Conservation (phyloP, 352 stramenopile genomes). For the Thraustotheca clavata region DNA sequence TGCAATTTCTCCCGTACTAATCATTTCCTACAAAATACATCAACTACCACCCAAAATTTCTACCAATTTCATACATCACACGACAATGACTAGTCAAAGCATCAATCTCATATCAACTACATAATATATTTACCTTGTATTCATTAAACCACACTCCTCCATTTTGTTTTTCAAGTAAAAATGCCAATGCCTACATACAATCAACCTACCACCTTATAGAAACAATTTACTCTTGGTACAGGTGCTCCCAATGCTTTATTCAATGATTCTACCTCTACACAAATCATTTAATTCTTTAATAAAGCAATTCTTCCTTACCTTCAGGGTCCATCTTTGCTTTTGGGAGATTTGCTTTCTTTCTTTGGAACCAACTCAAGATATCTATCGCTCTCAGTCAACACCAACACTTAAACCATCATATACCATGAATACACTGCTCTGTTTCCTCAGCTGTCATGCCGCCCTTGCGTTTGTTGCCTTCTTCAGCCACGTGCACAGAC, state of each 20-base stretch:
- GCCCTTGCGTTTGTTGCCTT: slow-evolving; percentile 61
- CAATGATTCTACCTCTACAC: slow-evolving; percentile 58
- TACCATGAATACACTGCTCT: slow-evolving; percentile 75
- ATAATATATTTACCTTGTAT: slow-evolving; percentile 36
- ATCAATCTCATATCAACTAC: neutral
- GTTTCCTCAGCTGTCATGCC: slow-evolving; percentile 71
- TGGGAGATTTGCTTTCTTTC: slow-evolving; percentile 53
- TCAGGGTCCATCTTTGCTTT: slow-evolving; percentile 34
- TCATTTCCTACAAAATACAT: slow-evolving; percentile 38
- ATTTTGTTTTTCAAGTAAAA: slow-evolving; percentile 60
- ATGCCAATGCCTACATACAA: slow-evolving; percentile 39
- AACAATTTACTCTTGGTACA: neutral
- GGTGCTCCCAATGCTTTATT: slow-evolving; percentile 52
- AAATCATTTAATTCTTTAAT: neutral
- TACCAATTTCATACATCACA: slow-evolving; percentile 32
- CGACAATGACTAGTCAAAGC: slow-evolving; percentile 37
- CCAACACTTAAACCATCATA: neutral
- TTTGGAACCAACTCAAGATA: slow-evolving; percentile 79
- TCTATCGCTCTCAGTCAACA: slow-evolving; percentile 34
- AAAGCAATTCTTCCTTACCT: slow-evolving; percentile 22
- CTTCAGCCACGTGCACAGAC: slow-evolving; percentile 66
- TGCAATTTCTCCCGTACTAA: slow-evolving; percentile 39
- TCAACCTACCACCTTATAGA: neutral
- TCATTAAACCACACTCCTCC: slow-evolving; percentile 80
- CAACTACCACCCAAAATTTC: neutral